Percentiles rank a stretch among this genome's conserved stretches.
These are phyloP conservation scores for Penicillium antarcticum DNA, from an alignment of 495 filamentous ascomycete genomes.

Conservation along the genomic window DNA sequence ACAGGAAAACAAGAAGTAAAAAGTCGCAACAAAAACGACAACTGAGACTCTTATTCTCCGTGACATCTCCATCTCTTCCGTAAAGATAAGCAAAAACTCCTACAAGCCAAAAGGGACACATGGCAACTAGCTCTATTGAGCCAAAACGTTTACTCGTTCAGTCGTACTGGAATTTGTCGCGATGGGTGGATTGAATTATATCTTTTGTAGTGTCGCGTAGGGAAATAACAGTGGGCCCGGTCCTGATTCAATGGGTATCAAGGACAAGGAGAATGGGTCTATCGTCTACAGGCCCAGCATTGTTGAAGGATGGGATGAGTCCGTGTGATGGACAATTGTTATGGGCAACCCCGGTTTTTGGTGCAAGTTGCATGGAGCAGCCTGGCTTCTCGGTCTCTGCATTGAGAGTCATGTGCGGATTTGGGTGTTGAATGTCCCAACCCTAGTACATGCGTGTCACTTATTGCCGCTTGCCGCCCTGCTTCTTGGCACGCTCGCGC, in stretches of 20 bases:
- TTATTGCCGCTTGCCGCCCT: constrained; percentile 41
- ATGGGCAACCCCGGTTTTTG: constrained; percentile 1
- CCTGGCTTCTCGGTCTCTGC: constrained; percentile 6
- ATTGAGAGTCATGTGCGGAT: constrained; percentile 16
- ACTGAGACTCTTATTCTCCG: too few relatives aligned
- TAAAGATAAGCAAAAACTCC: too few relatives aligned
- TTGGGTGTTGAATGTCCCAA: constrained; percentile 40
- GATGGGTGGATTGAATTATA: constrained; percentile 14
- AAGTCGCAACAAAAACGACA: too few relatives aligned
- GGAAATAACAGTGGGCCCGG: constrained; percentile 11
- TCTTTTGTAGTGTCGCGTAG: constrained; percentile 23
- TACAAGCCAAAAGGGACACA: too few relatives aligned
- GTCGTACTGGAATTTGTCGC: constrained; percentile 15
- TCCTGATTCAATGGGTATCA: neutral
- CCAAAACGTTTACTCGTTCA: neutral
- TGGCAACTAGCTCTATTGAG: neutral
- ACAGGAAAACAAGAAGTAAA: too few relatives aligned
- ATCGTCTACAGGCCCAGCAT: constrained; percentile 27
- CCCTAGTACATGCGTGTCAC: constrained; percentile 11
- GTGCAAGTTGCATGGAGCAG: neutral
- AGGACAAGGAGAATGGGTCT: constrained; percentile 9
- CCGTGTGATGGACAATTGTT: constrained; percentile 12
- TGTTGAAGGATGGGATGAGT: constrained; percentile 29
- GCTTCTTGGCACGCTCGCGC: constrained; percentile 43
- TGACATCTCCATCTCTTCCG: too few relatives aligned